Conservation (phyloP, 2,329 filamentous ascomycete species). For the Volutella citrinella region DNA sequence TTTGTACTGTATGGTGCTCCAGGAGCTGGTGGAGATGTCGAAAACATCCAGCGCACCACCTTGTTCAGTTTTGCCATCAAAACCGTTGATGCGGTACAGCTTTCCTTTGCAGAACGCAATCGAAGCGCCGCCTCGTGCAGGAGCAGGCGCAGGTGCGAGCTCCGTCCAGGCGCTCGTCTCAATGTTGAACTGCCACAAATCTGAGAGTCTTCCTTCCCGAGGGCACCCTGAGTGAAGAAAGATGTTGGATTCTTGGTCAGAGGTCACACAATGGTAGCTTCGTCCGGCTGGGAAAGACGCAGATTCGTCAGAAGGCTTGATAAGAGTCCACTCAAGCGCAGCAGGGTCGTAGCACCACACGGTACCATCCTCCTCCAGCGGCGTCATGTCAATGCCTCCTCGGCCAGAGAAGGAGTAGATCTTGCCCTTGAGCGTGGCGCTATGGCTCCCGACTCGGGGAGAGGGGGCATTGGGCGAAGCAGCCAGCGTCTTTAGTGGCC, state of each 20-base stretch:
- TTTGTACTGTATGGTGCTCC: conserved; percentile 22
- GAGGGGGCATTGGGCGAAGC: conserved; percentile 34
- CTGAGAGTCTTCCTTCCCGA: conserved; percentile 50
- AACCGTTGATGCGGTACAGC: conserved; percentile 62
- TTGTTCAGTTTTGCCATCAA: conserved; percentile 58
- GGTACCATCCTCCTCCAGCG: conserved; percentile 55
- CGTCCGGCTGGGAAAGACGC: conserved; percentile 42
- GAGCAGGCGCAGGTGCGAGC: conserved; percentile 49
- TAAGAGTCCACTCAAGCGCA: conserved; percentile 40
- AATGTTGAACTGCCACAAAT: conserved; percentile 60
- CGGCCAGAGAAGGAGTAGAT: conserved; percentile 63
- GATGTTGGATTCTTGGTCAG: conserved; percentile 39
- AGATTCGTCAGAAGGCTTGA: conserved; percentile 36
- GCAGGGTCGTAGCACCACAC: conserved; percentile 53
- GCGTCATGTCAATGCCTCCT: conserved; percentile 56
- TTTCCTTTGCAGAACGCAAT: conserved; percentile 34
- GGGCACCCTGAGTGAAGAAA: conserved; percentile 63
- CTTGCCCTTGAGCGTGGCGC: conserved; percentile 40
- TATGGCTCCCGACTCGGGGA: conserved; percentile 55
- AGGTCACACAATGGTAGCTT: conserved; percentile 55
- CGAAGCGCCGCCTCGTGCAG: conserved; percentile 40
- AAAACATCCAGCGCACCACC: conserved; percentile 55
- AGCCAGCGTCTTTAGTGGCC: conserved; percentile 16
- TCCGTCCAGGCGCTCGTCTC: conserved; percentile 46
- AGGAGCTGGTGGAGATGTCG: conserved; percentile 19